phyloP scores from a whole-genome alignment of 1,284 basidiomycete species.

The Singerocomus inundabilis region DNA sequence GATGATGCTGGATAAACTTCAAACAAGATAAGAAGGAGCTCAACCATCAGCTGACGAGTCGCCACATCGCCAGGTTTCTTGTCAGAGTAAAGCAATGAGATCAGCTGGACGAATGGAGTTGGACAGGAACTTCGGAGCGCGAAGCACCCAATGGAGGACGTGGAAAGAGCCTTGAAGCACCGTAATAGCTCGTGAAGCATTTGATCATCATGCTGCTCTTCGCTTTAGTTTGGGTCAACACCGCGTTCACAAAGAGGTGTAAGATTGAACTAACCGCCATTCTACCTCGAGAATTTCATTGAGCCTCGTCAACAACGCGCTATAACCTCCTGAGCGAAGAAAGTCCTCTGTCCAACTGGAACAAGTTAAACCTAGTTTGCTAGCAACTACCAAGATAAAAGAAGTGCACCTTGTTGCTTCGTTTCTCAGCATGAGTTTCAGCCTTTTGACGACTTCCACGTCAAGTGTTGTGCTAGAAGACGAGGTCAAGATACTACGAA shows the following conservation, averaged over 20 bases:
- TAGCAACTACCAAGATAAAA: not conserved
- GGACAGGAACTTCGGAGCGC: constrained; percentile 84
- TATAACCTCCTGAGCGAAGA: constrained; percentile 81
- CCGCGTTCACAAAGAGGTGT: constrained; percentile 2
- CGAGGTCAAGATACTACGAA: constrained; percentile 61
- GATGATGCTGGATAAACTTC: constrained; percentile 76
- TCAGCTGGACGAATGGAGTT: constrained; percentile 81
- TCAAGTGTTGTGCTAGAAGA: constrained; percentile 71
- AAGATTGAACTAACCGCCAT: constrained; percentile 71
- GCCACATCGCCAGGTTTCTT: constrained; percentile 95
- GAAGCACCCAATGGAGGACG: constrained; percentile 80
- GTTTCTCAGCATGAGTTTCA: constrained; percentile 78
- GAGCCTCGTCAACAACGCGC: constrained; percentile 78
- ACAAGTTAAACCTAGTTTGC: constrained; percentile 11
- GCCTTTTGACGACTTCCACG: constrained; percentile 72
- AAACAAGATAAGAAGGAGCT: constrained; percentile 79
- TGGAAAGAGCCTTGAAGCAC: constrained; percentile 91
- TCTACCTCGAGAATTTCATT: constrained; percentile 93
- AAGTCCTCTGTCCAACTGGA: constrained; percentile 91
- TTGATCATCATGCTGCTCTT: constrained; percentile 97
- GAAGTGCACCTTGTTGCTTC: constrained; percentile 71
- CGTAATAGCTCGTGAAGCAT: constrained; percentile 89
- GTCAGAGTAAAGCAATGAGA: constrained; percentile 88
- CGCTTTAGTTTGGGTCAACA: constrained; percentile 47
- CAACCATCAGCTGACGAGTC: constrained; percentile 87